Evolutionary conservation across 345 rosid species (phyloP), one percentile per base, ranked within the genome.

Genomic region (Clarkia xantiana): DNA sequence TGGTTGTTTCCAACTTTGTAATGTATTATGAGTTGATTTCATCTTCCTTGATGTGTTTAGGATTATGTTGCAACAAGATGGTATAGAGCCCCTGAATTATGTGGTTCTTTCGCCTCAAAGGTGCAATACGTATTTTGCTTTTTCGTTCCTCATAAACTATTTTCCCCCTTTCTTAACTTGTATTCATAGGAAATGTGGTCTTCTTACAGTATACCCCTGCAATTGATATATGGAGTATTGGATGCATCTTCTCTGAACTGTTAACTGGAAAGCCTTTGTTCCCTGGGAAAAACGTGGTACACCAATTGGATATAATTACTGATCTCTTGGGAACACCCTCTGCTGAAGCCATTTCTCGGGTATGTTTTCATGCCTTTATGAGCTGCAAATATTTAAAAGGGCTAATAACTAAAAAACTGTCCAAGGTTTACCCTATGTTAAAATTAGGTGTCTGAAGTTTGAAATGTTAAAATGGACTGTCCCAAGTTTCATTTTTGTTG

Each of bases 31-130:
- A 22, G 5, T 22, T 22, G 25, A 22, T 22, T 22, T 22, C 25
- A 22, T 22, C 25, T 5, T 11, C 23, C 14, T 52, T 45, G 66
- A 41, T 52, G 43, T 49, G 49, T 19, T 9, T 74, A 89, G 94
- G 97, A 89, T 61, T 89, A 89, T 63, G 95, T 85, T 67, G 97
- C 97, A 8, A 89, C 97, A 45, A 77, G 95, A 67, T 89, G 95
- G 97, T 89, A 85, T 55, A 67, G 95, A 43, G 97, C 95, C 53
- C 97, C 97, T 29, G 97, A 89, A 76, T 68, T 89, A 23, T 89
- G 97, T 66, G 97, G 97, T 58, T 89, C 97, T 18, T 89, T 85
- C 70, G 82, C 82, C 85, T 85, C 97, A 40, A 89, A 89, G 94
- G 95, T 89, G 58, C 57, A 43, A 55, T 10, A 0, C 52, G 47